Base-by-base conservation (phyloP, 352 stramenopile genomes). In the Globisporangium sylvaticum region DNA sequence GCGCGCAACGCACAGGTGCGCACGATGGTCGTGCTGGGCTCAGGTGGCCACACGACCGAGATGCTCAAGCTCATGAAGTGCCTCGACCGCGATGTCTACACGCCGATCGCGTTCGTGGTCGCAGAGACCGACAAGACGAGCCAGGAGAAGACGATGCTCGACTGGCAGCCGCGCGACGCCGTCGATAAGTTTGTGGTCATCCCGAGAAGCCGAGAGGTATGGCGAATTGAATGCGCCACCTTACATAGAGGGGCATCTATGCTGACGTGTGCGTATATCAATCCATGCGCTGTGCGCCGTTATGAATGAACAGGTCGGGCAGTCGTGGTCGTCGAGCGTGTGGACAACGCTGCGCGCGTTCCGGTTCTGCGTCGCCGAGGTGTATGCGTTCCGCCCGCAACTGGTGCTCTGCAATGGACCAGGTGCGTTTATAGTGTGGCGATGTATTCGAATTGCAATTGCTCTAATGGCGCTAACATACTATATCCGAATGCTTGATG, bases 321-420 rank as follows among this genome's bases (percentile, higher is more conserved):
- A 98, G 73, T 96, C 88, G 50, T 98, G 95, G 81, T 75, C 79
- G 0, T 92, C 94, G 20, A 95, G 87, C 8, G 82, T 98, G 27
- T 89, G 84, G 67, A 96, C 91, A 18, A 98, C 96, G 29, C 63
- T 97, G 29, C 76, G 72, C 14, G 85, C 92, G 52, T 90, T 97
- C 50, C 62, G 82, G 25, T 79, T 83, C 54, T 95, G 91, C 66
- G 58, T 97, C 4, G n/a, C 60, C 2, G 59, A 96, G 37, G 90
- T 98, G 9, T 84, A 88, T 54, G 58, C 63, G 31, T 74, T 89
- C 46, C 84, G 84, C 14, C 96, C 96, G 1, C 75, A 95, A 57
- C 71, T 98, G 3, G 75, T 98, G 66, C 78, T 98, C 12, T 97
- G 90, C 76, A 98, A 98, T 81, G 96, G 96, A 62, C 96, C 96